Evolutionary conservation across 345 rosid genomes (phyloP).

Genomic region (Linum tenue): DNA sequence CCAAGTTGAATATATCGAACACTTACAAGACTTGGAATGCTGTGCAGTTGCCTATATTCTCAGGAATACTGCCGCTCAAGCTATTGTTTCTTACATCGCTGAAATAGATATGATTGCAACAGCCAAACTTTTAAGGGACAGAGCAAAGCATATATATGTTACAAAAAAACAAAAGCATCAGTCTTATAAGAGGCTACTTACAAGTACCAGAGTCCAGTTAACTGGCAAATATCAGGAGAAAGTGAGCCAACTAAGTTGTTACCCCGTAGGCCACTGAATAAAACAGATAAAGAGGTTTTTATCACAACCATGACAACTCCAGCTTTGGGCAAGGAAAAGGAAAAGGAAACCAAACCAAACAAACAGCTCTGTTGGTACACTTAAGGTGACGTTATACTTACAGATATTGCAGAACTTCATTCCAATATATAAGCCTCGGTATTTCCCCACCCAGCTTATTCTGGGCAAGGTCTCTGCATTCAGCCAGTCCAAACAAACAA

Average conservation of each 20-base stretch:
- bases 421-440: conserved; percentile 98
- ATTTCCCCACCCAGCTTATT: conserved; percentile 86
- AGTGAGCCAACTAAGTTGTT: conserved; percentile 84
- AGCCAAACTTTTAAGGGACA: not conserved
- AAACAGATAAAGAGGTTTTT: not conserved
- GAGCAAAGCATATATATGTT: not conserved
- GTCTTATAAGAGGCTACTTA: conserved; percentile 36
- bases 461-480: conserved; percentile 76
- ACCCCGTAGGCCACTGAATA: conserved; percentile 72
- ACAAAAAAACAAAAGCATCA: not conserved
- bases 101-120: conserved; percentile 9
- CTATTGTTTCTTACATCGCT: conserved; percentile 96
- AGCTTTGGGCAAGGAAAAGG: not conserved
- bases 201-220: conserved; percentile 96
- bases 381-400: conserved; percentile 29
- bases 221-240: conserved; percentile 87
- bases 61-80: conserved; percentile 85
- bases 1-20: conserved; percentile 15
- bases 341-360: not conserved
- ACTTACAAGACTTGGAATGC: conserved; percentile 98
- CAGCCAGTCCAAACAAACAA: conserved; percentile 2
- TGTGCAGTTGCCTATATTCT: conserved; percentile 87
- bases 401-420: conserved; percentile 96
- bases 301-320: not conserved
- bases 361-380: not conserved